Base-by-base conservation (phyloP, 805 yeast species). In the Pichia membranifaciens region DNA sequence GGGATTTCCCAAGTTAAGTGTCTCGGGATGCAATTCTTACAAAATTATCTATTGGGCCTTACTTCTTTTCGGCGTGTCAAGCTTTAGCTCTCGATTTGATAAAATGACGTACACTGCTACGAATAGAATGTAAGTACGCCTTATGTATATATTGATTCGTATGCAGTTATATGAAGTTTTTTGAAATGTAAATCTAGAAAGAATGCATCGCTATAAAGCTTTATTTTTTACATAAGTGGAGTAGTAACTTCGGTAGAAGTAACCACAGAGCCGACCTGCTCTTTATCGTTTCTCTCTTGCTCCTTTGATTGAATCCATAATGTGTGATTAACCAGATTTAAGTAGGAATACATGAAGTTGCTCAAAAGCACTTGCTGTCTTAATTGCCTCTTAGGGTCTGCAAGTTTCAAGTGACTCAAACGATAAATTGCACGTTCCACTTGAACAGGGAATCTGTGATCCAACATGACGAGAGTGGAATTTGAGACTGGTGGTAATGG, bases 341-440 rank as follows among this genome's bases (percentile, higher is more conserved):
- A 75, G 66, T 93, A 93, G 0, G 97, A 91, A 62, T 93, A 93
- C 99, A 93, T 93, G 76, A 93, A 93, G 64, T 93, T 93, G 50
- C 96, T 87, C 53, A 93, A 68, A 43, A 93, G 65, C 1, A 93
- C 99, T 63, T 93, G 99, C 63, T 93, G 97, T 34, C 89, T 75
- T 52, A 93, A 69, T 25, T 95, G 93, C 50, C 98, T 72, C 60
- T 88, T 85, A 1, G 98, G 91, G 65, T 93, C 95, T 22, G 98
- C 96, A 54, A 93, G 73, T 64, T 93, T 93, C 62, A 93, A 70
- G 66, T 93, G 99, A 45, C 96, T 86, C 47, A 93, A 72, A 48
- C 99, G 72, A 65, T 93, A 93, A 44, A 93, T 86, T 0, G 99
- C 99, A 36, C 99, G 75, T 65, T 93, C 99, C 38, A 93, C 95